Evolutionary conservation across 2,329 filamentous ascomycete genomes (phyloP).

Genomic region (Colletotrichum gigasporum): DNA sequence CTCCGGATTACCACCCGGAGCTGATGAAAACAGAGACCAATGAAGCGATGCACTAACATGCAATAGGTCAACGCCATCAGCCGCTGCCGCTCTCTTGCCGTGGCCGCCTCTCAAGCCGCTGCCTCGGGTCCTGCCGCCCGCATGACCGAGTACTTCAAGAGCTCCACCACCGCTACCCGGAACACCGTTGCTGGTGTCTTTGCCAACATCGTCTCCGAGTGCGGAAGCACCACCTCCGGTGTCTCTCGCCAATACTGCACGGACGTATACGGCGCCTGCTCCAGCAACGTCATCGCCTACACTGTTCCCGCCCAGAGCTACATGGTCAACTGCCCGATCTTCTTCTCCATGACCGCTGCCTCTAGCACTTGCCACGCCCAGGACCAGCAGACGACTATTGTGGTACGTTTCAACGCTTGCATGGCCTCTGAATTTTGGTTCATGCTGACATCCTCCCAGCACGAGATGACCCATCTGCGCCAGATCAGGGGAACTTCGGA

Average conservation of each 20-base stretch:
- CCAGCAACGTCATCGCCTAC: constrained; percentile 64
- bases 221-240: constrained; percentile 57
- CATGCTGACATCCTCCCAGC: constrained; percentile 56
- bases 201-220: constrained; percentile 61
- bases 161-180: constrained; percentile 53
- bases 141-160: constrained; percentile 72
- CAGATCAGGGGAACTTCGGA: constrained; percentile 67
- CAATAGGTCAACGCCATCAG: constrained; percentile 57
- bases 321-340: constrained; percentile 65
- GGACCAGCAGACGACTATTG: constrained; percentile 65
- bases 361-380: constrained; percentile 17
- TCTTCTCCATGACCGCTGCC: constrained; percentile 16
- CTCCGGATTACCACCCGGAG: too few relatives aligned
- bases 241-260: constrained; percentile 66
- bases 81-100: constrained; percentile 64
- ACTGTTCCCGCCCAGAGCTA: constrained; percentile 62
- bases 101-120: constrained; percentile 60
- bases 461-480: constrained; percentile 71
- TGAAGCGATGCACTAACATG: too few relatives aligned
- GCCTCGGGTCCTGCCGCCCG: constrained; percentile 57
- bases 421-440: too few relatives aligned
- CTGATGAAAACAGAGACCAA: too few relatives aligned
- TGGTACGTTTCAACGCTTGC: too few relatives aligned
- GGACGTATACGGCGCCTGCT: constrained; percentile 64
- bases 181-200: constrained; percentile 61